A percentile compares a stretch with the other conserved stretches of the same genome.
Evolutionary conservation across 257 asterid species (phyloP).

Genomic region (Gentiana straminea): DNA sequence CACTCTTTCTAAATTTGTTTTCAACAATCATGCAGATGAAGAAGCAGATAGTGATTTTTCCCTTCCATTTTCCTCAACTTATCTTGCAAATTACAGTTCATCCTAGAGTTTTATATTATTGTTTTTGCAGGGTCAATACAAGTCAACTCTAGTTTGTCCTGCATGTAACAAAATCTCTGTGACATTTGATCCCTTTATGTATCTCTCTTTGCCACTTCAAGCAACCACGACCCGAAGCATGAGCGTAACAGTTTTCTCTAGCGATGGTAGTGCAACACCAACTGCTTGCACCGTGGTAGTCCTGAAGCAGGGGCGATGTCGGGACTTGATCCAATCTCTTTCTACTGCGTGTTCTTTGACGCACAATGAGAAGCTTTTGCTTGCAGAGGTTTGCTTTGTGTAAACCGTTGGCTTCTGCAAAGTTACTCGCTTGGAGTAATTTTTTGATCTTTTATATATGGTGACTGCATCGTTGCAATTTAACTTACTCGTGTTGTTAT

Average conservation of each 20-base stretch:
- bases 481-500: conserved; percentile 12
- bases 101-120: conserved; percentile 7
- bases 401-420: conserved; percentile 1
- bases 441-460: background rate
- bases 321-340: conserved; percentile 86
- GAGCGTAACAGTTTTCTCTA: conserved; percentile 89
- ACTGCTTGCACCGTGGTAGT: conserved; percentile 75
- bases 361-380: conserved; percentile 78
- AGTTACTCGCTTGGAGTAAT: background rate
- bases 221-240: conserved; percentile 75
- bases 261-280: conserved; percentile 94
- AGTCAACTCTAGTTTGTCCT: conserved; percentile 98
- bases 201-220: conserved; percentile 91
- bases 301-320: conserved; percentile 94
- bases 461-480: background rate
- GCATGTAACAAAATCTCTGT: conserved; percentile 84
- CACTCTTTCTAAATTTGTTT: background rate
- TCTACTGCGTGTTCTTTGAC: conserved; percentile 71
- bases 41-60: background rate
- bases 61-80: background rate
- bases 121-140: conserved; percentile 87
- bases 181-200: conserved; percentile 98
- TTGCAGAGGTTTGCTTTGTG: conserved; percentile 70
- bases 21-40: background rate
- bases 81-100: background rate